Percentiles rank a stretch among this genome's conserved stretches.
These are phyloP conservation scores for Beauveria bassiana DNA, from an alignment of 2,329 filamentous ascomycete species.

Conservation along the genomic window DNA sequence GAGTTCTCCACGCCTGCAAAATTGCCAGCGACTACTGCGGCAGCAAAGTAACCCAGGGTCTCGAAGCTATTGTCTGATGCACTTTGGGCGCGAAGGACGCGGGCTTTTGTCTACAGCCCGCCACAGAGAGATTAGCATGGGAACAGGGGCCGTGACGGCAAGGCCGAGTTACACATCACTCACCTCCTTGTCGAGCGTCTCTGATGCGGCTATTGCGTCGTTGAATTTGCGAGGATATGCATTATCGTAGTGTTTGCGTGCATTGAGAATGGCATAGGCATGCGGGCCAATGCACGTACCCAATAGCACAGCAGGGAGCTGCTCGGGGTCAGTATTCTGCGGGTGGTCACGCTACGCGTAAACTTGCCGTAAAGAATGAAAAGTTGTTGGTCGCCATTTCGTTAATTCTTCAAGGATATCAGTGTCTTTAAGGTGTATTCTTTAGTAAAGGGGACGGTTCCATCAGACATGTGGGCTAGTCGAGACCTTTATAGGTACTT, in stretches of 20 bases:
- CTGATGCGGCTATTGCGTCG: neutral
- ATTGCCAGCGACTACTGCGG: conserved; percentile 30
- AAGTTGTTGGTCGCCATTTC: neutral
- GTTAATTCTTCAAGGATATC: neutral
- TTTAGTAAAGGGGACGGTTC: no score
- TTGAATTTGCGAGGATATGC: conserved; percentile 1
- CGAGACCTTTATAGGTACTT: no score
- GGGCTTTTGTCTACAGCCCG: conserved; percentile 38
- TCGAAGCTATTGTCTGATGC: conserved; percentile 28
- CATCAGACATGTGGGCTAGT: no score
- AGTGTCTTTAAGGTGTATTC: no score
- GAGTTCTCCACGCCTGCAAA: conserved; percentile 22
- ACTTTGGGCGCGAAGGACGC: conserved; percentile 42
- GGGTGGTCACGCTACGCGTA: neutral
- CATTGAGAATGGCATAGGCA: neutral
- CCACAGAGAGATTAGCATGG: neutral
- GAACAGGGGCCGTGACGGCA: neutral
- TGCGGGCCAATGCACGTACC: neutral
- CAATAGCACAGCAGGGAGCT: neutral
- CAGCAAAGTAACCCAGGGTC: conserved; percentile 27
- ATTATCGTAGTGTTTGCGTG: conserved; percentile 3
- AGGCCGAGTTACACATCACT: neutral
- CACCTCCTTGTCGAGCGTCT: neutral
- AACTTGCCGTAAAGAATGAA: neutral
- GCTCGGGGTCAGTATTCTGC: neutral